A percentile compares a stretch with the other conserved stretches of the same genome.
These are phyloP conservation scores for Bolboschoenoplectus hybrid DNA, from an alignment of 202 grass and related monocot species.

Conservation along the genomic window DNA sequence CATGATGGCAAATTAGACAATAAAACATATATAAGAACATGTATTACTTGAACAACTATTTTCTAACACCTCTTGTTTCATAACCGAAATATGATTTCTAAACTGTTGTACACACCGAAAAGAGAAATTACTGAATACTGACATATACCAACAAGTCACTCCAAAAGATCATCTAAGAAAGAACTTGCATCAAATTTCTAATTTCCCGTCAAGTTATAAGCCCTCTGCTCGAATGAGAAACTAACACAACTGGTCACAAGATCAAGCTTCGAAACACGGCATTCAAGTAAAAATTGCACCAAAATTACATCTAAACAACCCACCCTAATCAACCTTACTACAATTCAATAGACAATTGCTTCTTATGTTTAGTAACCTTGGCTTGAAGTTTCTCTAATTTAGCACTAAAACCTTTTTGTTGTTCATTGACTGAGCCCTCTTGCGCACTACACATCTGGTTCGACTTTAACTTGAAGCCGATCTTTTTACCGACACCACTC, in stretches of 20 bases:
- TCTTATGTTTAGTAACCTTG: constrained; percentile 76
- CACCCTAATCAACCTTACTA: constrained; percentile 38
- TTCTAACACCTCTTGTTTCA: neutral
- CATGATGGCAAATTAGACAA: neutral
- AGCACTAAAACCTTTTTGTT: constrained; percentile 61
- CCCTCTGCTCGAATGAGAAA: neutral
- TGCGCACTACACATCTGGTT: constrained; percentile 89
- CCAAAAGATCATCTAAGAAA: neutral
- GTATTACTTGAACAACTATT: neutral
- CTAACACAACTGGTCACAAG: neutral
- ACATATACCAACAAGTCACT: constrained; percentile 8
- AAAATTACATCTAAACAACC: constrained; percentile 40
- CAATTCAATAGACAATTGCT: constrained; percentile 53
- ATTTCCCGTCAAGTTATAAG: neutral
- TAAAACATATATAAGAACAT: neutral
- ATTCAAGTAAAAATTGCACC: constrained; percentile 35
- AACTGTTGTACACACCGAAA: neutral
- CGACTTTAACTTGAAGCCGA: constrained; percentile 66
- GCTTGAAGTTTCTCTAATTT: constrained; percentile 75
- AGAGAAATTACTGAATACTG: neutral
- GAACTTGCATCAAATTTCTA: neutral
- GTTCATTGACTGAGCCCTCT: constrained; percentile 73
- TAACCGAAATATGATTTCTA: neutral
- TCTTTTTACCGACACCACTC: constrained; percentile 55
- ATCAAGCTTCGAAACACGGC: constrained; percentile 19